Base-by-base conservation (phyloP, 83 land plant species). In the Picea mariana region DNA sequence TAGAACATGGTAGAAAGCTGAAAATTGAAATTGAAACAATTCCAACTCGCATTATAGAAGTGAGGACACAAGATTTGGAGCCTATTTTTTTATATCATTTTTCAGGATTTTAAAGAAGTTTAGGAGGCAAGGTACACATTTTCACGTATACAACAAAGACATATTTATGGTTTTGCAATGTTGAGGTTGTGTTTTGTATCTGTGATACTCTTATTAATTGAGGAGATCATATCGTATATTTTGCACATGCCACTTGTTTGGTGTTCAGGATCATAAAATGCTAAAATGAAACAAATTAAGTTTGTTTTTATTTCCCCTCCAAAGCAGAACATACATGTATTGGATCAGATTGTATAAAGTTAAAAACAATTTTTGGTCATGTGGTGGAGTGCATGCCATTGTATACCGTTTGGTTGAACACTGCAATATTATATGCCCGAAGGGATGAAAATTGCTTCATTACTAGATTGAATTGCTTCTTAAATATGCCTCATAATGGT, bases 11-110 rank as follows among this genome's bases (percentile, higher is more conserved):
- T 31, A 31, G 31, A 31, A 31, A 31, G 31, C 31, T 92, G 49
- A 98, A 97, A 79, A 62, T 86, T 24, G 98, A 96, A 81, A 90
- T 98, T 61, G 99, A 98, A 83, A 94, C 84, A 44, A 42, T 94
- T 27, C 86, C 89, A 4, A 87, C 83, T 23, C 89, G 87, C 4
- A 84, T 80, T 60, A 86, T 98, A 77, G 96, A 93, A 84, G 89
- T 85, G 2, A 88, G 88, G 62, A 77, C 88, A 27, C 88, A 88
- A 79, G 91, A 95, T 84, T 81, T 98, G 61, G 84, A 91, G 67
- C 99, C 99, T 66, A 92, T 90, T 34, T 88, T 87, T 81, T 91
- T 92, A 42, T 84, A 87, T 85, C 31, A 31, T 31, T 31, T 7
- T 64, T 64, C 1, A 18, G 8, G 97, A 47, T 47, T 47, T 47